Evolutionary conservation across 1,139 yeast genomes (phyloP).

Genomic region (Debaryomyces robertsiae): DNA sequence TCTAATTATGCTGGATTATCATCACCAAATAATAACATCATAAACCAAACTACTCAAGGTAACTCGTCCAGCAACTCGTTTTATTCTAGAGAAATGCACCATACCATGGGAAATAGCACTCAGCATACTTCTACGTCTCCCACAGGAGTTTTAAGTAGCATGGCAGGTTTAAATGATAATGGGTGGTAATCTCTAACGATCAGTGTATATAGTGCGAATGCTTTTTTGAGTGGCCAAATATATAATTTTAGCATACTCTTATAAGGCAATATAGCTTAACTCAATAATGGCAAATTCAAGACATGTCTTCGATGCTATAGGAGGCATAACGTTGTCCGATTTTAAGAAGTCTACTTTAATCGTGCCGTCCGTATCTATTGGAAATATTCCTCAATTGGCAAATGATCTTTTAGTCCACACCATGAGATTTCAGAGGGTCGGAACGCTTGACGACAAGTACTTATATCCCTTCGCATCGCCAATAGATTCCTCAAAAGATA

Average conservation of each 20-base stretch:
- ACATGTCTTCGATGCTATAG: conserved; percentile 1
- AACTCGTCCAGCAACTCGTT: conserved; percentile 2
- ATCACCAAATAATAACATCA: conserved; percentile 14
- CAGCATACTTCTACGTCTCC: background rate
- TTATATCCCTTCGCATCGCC: conserved; percentile 88
- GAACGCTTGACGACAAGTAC: conserved; percentile 57
- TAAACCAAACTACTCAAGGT: conserved; percentile 9
- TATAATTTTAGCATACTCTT: background rate
- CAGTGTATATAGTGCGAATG: conserved; percentile 4
- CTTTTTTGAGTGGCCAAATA: conserved; percentile 6
- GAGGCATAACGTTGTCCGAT: conserved; percentile 1
- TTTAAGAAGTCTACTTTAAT: conserved; percentile 39
- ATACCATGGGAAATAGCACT: background rate
- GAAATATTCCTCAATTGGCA: conserved; percentile 86
- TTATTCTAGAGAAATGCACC: conserved; percentile 7
- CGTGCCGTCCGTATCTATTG: conserved; percentile 81
- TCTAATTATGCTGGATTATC: conserved; percentile 11
- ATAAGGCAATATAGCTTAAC: background rate
- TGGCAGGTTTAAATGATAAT: conserved; percentile 10
- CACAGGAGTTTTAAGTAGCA: conserved; percentile 8
- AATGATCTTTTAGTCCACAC: conserved; percentile 74
- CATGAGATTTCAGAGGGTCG: conserved; percentile 51
- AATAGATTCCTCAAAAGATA: conserved; percentile 41
- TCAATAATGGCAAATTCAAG: background rate
- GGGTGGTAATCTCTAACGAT: conserved; percentile 11